phyloP scores from a whole-genome alignment of 2,329 filamentous ascomycete species.

The Sordariomycetes sp. region DNA sequence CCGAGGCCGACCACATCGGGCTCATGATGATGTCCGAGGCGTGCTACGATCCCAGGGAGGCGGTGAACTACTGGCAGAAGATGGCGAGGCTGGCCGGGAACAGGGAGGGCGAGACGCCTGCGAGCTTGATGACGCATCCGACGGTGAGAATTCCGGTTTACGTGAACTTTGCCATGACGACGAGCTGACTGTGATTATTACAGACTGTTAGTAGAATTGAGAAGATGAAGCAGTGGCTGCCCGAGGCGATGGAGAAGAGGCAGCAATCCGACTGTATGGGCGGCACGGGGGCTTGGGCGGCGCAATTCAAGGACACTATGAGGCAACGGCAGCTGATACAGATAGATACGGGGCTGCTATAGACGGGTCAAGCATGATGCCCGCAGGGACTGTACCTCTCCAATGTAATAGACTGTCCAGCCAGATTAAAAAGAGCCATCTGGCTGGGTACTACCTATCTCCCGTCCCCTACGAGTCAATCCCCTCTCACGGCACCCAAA shows the following conservation, averaged over 20 bases:
- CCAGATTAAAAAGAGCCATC: too few species aligned
- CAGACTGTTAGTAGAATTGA: slow-evolving; percentile 53
- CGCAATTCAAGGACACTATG: slow-evolving; percentile 40
- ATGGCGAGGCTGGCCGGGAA: slow-evolving; percentile 44
- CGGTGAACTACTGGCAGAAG: slow-evolving; percentile 56
- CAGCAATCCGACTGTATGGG: slow-evolving; percentile 40
- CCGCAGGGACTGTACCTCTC: too few species aligned
- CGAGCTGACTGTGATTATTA: background rate
- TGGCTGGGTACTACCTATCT: too few species aligned
- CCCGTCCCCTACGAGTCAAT: too few species aligned
- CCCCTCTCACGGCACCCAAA: too few species aligned
- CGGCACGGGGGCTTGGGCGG: slow-evolving; percentile 41
- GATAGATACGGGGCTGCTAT: too few species aligned
- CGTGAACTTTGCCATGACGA: background rate
- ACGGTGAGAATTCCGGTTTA: slow-evolving; percentile 37
- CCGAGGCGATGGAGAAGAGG: slow-evolving; percentile 45
- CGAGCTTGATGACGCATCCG: slow-evolving; percentile 71
- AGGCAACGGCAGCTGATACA: slow-evolving; percentile 5
- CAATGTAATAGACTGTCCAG: too few species aligned
- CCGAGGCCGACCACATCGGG: slow-evolving; percentile 73
- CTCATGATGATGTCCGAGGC: slow-evolving; percentile 76
- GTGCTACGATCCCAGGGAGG: slow-evolving; percentile 63
- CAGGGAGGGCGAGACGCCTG: slow-evolving; percentile 41
- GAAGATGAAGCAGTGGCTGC: slow-evolving; percentile 56
- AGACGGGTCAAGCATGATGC: too few species aligned